Conservation (phyloP, 1,284 basidiomycete genomes). For the Ganoderma multipileum region DNA sequence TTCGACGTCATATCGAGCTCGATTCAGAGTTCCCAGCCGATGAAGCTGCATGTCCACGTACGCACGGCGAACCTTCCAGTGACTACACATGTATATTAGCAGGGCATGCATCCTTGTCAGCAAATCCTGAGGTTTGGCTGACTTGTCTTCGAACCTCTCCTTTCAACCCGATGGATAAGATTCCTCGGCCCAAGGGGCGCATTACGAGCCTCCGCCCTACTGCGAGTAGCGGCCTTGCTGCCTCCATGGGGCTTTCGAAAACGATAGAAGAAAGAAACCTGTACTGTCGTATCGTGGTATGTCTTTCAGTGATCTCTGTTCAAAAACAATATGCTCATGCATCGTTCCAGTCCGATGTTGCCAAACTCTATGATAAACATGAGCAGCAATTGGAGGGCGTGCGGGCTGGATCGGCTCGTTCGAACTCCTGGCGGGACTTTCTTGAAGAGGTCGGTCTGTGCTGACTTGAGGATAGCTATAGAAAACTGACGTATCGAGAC, state of each 20-base stretch:
- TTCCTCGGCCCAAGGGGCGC: not conserved
- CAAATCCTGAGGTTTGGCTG: too few species aligned
- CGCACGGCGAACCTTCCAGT: too few species aligned
- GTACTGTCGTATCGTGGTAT: slow-evolving; percentile 7
- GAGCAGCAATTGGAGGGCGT: not conserved
- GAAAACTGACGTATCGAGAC: too few species aligned
- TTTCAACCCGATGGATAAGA: not conserved
- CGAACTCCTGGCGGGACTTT: not conserved
- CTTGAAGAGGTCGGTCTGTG: not conserved
- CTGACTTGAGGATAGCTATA: too few species aligned
- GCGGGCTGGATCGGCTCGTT: not conserved
- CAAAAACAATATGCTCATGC: too few species aligned
- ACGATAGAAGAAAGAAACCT: slow-evolving; percentile 1
- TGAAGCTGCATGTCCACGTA: too few species aligned
- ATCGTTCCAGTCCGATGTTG: not conserved
- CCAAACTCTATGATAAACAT: not conserved
- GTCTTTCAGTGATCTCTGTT: not conserved
- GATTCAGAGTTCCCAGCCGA: too few species aligned
- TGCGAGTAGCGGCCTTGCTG: not conserved
- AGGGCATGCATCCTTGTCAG: too few species aligned
- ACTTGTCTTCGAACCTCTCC: too few species aligned
- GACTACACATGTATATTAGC: too few species aligned
- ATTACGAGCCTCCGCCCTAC: not conserved
- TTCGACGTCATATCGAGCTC: too few species aligned
- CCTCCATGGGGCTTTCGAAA: not conserved